A percentile compares a stretch with the other conserved stretches of the same genome.
Evolutionary conservation across 768 basidiomycete species (phyloP).

Genomic region (Infundibulicybe gibba): DNA sequence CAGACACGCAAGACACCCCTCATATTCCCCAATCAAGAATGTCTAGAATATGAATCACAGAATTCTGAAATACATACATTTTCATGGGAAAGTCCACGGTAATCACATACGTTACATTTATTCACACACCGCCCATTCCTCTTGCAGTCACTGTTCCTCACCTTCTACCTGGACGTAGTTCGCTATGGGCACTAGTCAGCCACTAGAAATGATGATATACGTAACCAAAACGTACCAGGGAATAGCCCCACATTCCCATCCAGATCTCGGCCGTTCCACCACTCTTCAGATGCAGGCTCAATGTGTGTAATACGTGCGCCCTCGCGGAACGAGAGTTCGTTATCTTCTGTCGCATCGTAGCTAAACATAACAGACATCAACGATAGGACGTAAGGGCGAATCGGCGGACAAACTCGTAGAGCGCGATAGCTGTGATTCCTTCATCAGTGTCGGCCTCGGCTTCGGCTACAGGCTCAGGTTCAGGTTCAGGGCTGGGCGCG

Average conservation of each 20-base stretch:
- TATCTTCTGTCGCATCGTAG: slow-evolving; percentile 89
- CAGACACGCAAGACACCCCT: too few species aligned
- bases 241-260: slow-evolving; percentile 64
- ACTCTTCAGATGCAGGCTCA: slow-evolving; percentile 81
- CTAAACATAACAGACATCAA: slow-evolving; percentile 29
- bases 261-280: slow-evolving; percentile 74
- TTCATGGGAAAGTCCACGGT: too few species aligned
- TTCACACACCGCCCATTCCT: too few species aligned
- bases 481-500: slow-evolving; percentile 46
- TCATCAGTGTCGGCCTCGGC: slow-evolving; percentile 29
- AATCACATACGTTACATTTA: too few species aligned
- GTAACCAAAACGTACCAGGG: slow-evolving; percentile 47
- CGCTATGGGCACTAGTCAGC: too few species aligned
- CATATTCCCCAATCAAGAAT: too few species aligned
- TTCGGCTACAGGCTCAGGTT: slow-evolving; percentile 32
- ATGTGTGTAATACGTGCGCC: slow-evolving; percentile 79
- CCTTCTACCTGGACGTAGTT: too few species aligned
- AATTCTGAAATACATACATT: too few species aligned
- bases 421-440: slow-evolving; percentile 58
- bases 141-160: too few species aligned
- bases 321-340: slow-evolving; percentile 83
- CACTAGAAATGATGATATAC: neutral
- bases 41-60: too few species aligned
- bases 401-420: slow-evolving; percentile 59
- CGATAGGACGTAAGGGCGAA: neutral